Percentiles rank a stretch among this genome's conserved stretches.
Conservation (phyloP, 1,139 yeast species). For the Yamadazyma diospyri region DNA sequence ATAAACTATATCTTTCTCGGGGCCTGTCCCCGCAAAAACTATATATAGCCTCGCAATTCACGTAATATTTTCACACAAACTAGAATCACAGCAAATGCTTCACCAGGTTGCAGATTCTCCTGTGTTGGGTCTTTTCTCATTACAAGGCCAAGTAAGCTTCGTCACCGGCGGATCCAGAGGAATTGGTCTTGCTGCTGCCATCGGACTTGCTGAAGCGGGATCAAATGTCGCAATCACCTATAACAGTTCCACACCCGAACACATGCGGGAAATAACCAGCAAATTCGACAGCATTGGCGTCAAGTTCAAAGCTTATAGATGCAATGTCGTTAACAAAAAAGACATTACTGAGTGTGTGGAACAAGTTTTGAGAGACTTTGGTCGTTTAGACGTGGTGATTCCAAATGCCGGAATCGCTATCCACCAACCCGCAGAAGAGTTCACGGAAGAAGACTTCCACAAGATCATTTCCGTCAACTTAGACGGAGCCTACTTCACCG, state of each 20-base stretch:
- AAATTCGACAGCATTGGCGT: slow-evolving; percentile 17
- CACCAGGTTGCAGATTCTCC: slow-evolving; percentile 11
- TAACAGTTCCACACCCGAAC: slow-evolving; percentile 32
- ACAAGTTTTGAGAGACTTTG: slow-evolving; percentile 14
- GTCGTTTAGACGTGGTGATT: slow-evolving; percentile 18
- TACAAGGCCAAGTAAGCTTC: slow-evolving; percentile 32
- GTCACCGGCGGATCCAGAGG: slow-evolving; percentile 37
- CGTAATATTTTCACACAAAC: neutral
- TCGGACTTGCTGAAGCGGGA: slow-evolving; percentile 33
- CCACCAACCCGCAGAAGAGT: slow-evolving; percentile 31
- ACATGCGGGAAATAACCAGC: slow-evolving; percentile 17
- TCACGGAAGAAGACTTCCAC: slow-evolving; percentile 35
- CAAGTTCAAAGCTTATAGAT: slow-evolving; percentile 19
- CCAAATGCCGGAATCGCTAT: slow-evolving; percentile 19
- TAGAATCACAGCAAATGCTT: slow-evolving; percentile 12
- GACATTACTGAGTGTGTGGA: slow-evolving; percentile 18
- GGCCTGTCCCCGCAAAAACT: neutral
- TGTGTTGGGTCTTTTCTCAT: slow-evolving; percentile 23
- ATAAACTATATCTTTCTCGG: neutral
- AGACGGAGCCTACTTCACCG: slow-evolving; percentile 58
- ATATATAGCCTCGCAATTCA: neutral
- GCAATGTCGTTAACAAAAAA: slow-evolving; percentile 17
- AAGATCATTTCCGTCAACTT: slow-evolving; percentile 59
- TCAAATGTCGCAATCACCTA: slow-evolving; percentile 26
- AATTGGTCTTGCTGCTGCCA: slow-evolving; percentile 33